Base-by-base conservation (phyloP, 2,329 filamentous ascomycete genomes). In the Teratosphaeriaceae sp. region DNA sequence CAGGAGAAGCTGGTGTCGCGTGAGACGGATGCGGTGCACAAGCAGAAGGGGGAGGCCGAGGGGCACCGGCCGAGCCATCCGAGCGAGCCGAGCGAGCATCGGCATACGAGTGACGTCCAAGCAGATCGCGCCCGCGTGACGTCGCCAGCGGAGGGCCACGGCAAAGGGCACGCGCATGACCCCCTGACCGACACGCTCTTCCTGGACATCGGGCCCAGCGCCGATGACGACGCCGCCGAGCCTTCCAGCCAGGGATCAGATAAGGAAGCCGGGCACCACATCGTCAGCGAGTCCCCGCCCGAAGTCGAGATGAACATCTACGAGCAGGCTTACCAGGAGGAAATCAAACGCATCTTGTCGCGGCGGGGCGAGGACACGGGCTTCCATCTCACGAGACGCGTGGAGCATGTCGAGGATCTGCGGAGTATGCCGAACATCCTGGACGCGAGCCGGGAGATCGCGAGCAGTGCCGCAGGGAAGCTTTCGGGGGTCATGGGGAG, bases 281-380 rank as follows among this genome's bases (percentile, higher is more conserved):
- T 83, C 3, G 81, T 95, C 30, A 86, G 85, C 22, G 88, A 95
- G 64, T 94, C 86, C 1, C 90, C 90, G 2, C 83, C 83, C 0
- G 84, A 82, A 1, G 85, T 86, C 5, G 88, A 94, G 47, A 87
- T 87, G 54, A 82, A 92, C 58, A 83, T 97, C 45, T 96, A 95
- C 62, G 87, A 94, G 62, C 79, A 77, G 1, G 90, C 90, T 0
- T 96, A 94, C 61, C 80, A 86, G 57, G 78, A 85, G 47, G 87
- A 96, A 65, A 78, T 92, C 21, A 76, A 84, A 45, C 76, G 82
- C 13, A 90, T 96, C 55, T 66, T 76, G 22, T 64, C 48, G 5
- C 23, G 36, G 15, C 58, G 70, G 53, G 67, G 71, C 44, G 62
- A 66, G 20, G 57, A 62, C 24, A 71, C 80, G 16, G 22, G 15